These are phyloP conservation scores for Dryadomyces sulphureus DNA, from an alignment of 2,329 filamentous ascomycete genomes.

Conservation along the genomic window DNA sequence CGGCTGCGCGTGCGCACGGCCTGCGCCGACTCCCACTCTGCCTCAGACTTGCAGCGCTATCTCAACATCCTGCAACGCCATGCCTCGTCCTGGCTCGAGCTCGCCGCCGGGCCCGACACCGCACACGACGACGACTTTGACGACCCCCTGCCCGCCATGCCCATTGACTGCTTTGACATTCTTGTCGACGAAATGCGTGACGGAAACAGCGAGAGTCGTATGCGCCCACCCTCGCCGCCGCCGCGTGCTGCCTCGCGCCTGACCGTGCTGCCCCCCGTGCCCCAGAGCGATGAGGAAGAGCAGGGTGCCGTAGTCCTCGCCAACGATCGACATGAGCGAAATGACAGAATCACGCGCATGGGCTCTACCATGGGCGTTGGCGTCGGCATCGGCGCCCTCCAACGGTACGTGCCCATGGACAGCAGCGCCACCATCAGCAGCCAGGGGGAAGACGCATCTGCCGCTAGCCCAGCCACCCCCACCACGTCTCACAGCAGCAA, in stretches of 20 bases:
- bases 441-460: not conserved
- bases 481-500: not conserved
- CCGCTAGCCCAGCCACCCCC: not conserved
- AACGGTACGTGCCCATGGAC: not conserved
- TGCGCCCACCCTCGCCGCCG: conserved; percentile 15
- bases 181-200: conserved; percentile 15
- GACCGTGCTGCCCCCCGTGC: not conserved
- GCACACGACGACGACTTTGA: not conserved
- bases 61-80: conserved; percentile 58
- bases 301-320: not conserved
- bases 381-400: not conserved
- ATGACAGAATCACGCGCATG: not conserved
- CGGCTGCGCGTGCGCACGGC: conserved; percentile 24
- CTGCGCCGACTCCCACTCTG: conserved; percentile 47
- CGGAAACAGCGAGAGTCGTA: conserved; percentile 9
- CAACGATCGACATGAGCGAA: not conserved
- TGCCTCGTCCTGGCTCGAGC: conserved; percentile 14
- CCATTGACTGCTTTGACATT: not conserved
- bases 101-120: not conserved
- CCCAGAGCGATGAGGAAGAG: not conserved
- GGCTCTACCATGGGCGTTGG: not conserved
- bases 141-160: not conserved
- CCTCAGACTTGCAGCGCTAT: conserved; percentile 53
- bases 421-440: not conserved
- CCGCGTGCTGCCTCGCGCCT: conserved; percentile 11